A percentile compares a stretch with the other conserved stretches of the same genome.
These are phyloP conservation scores for Thymus quinquecostatus DNA, from an alignment of 257 asterid species.

Conservation along the genomic window DNA sequence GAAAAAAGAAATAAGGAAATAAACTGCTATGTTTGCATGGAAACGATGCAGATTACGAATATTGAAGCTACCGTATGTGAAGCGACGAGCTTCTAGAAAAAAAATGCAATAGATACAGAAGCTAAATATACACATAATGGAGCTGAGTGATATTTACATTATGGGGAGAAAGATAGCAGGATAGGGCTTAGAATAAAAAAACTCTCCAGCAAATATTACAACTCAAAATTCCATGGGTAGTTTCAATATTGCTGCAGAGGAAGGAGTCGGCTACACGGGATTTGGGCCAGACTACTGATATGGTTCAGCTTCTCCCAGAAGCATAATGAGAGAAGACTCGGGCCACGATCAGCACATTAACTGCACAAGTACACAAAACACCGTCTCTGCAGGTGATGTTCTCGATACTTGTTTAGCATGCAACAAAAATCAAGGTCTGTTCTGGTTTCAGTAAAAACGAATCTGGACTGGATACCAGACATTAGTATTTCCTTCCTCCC, in stretches of 20 bases:
- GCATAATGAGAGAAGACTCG: constrained; percentile 20
- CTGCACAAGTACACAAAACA: constrained; percentile 36
- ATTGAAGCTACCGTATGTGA: neutral
- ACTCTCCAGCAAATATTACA: constrained; percentile 28
- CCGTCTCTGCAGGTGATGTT: neutral
- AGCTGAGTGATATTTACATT: constrained; percentile 29
- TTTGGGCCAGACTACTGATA: constrained; percentile 26
- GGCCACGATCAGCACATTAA: constrained; percentile 23
- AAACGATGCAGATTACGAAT: neutral
- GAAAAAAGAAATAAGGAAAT: neutral
- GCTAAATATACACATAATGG: constrained; percentile 28
- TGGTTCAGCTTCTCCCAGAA: constrained; percentile 21
- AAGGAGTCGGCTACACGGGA: constrained; percentile 18
- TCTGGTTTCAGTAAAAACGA: neutral
- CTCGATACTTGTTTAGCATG: neutral
- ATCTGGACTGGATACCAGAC: constrained; percentile 17
- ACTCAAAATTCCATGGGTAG: constrained; percentile 36
- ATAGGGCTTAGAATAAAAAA: neutral
- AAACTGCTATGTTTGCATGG: neutral
- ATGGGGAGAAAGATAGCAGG: constrained; percentile 13
- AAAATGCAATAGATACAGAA: constrained; percentile 22
- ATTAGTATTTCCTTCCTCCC: constrained; percentile 10
- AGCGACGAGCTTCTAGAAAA: neutral
- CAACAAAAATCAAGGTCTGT: neutral
- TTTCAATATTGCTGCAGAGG: constrained; percentile 23